phyloP scores from a whole-genome alignment of 2,329 filamentous ascomycete species.

The Botrytis porri region DNA sequence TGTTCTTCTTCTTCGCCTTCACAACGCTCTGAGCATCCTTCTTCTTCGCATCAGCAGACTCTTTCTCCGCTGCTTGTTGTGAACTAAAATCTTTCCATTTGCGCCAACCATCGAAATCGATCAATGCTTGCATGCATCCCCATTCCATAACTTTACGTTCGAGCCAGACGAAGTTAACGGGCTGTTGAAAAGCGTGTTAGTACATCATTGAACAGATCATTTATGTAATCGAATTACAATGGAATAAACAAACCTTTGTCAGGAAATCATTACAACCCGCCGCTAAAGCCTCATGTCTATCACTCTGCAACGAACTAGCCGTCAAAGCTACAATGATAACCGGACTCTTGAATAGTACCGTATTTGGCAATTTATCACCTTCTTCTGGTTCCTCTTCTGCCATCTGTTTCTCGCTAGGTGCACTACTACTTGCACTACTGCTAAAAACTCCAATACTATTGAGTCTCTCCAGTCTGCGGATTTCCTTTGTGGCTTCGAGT shows the following conservation, averaged over 20 bases:
- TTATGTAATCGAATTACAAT: not conserved
- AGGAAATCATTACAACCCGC: constrained; percentile 98
- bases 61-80: constrained; percentile 31
- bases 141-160: constrained; percentile 98
- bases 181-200: constrained; percentile 49
- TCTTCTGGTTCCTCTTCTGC: constrained; percentile 49
- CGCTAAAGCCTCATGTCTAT: constrained; percentile 89
- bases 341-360: constrained; percentile 82
- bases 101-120: constrained; percentile 97
- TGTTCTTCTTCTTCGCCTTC: constrained; percentile 30
- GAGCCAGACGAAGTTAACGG: constrained; percentile 96
- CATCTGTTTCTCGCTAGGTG: constrained; percentile 44
- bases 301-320: constrained; percentile 89
- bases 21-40: constrained; percentile 18
- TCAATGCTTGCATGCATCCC: constrained; percentile 99
- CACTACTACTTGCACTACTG: constrained; percentile 57
- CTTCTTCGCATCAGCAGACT: constrained; percentile 24
- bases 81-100: constrained; percentile 82
- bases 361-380: constrained; percentile 67
- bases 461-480: constrained; percentile 80
- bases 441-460: constrained; percentile 92
- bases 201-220: not conserved
- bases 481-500: constrained; percentile 91
- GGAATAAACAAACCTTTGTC: constrained; percentile 69
- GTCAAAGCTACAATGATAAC: constrained; percentile 98